Conservation (phyloP, 2,329 filamentous ascomycete species). For the Claviceps fusiformis region DNA sequence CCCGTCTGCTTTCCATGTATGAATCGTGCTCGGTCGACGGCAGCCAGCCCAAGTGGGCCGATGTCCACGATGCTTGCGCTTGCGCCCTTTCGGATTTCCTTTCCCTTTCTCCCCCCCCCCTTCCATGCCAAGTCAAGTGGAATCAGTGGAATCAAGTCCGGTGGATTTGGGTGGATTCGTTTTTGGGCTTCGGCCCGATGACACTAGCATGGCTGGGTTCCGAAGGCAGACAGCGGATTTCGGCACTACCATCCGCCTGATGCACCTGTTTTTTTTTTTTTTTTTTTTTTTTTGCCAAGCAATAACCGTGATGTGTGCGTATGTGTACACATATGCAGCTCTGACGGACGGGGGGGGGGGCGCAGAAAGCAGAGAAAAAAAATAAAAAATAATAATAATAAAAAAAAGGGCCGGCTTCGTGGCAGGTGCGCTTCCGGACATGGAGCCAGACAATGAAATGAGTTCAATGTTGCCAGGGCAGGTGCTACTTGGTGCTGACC, state of each 20-base stretch:
- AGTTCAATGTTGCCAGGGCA: background rate
- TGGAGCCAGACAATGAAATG: background rate
- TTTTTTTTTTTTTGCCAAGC: too few species aligned
- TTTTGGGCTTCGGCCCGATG: constrained; percentile 5
- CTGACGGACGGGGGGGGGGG: too few species aligned
- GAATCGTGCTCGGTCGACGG: background rate
- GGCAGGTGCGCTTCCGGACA: background rate
- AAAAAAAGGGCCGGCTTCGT: too few species aligned
- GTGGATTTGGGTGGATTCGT: background rate
- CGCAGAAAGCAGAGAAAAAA: too few species aligned
- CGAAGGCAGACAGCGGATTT: background rate
- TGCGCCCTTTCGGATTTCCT: too few species aligned
- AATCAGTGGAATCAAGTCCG: background rate
- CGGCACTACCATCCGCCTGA: background rate
- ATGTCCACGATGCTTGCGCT: background rate
- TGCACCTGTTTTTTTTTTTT: background rate
- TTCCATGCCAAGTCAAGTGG: background rate
- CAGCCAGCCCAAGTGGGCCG: constrained; percentile 2
- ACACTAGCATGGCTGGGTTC: too few species aligned
- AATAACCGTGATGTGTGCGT: background rate
- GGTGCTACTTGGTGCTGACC: background rate
- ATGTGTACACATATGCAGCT: background rate
- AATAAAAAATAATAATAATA: too few species aligned
- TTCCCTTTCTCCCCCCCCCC: too few species aligned
- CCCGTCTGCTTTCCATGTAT: too few species aligned